Evolutionary conservation across 164 flowering plant species (phyloP).

Genomic region (Vitis labrusca): DNA sequence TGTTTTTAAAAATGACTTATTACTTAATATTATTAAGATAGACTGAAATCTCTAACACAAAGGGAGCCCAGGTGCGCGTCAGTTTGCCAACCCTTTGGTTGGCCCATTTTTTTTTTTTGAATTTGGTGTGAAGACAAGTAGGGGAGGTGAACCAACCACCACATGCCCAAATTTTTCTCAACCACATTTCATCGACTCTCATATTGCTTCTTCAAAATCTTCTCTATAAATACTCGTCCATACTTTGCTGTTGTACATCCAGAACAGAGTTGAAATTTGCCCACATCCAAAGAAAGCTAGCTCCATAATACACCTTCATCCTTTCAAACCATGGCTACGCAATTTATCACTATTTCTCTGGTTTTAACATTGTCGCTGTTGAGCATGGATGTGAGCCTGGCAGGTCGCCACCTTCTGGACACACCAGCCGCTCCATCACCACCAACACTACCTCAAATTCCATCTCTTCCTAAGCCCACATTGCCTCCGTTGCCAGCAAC

Average conservation of each 20-base stretch:
- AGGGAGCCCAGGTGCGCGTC: too few relatives aligned
- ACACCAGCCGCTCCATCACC: conserved; percentile 23
- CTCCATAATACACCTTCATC: neutral
- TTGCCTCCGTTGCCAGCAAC: conserved; percentile 22
- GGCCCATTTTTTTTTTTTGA: too few relatives aligned
- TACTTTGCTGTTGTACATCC: neutral
- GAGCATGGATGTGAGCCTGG: conserved; percentile 10
- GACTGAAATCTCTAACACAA: too few relatives aligned
- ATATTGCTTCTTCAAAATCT: neutral
- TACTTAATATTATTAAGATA: too few relatives aligned
- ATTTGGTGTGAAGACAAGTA: neutral
- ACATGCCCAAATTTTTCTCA: neutral
- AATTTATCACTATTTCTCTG: conserved; percentile 3
- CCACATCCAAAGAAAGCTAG: neutral
- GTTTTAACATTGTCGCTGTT: conserved; percentile 10
- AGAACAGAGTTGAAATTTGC: neutral
- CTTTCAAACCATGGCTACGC: conserved; percentile 16
- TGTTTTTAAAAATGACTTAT: too few relatives aligned
- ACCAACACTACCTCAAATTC: conserved; percentile 8
- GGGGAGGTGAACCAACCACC: conserved; percentile 8
- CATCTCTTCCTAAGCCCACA: conserved; percentile 16
- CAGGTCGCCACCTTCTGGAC: conserved; percentile 25
- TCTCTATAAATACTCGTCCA: conserved; percentile 2
- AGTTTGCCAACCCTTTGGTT: too few relatives aligned
- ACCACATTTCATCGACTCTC: conserved; percentile 15